Evolutionary conservation across 306 rosid genomes (phyloP), one percentile per base, ranked within the genome.

Genomic region (Cucurbita argyrosperma): DNA sequence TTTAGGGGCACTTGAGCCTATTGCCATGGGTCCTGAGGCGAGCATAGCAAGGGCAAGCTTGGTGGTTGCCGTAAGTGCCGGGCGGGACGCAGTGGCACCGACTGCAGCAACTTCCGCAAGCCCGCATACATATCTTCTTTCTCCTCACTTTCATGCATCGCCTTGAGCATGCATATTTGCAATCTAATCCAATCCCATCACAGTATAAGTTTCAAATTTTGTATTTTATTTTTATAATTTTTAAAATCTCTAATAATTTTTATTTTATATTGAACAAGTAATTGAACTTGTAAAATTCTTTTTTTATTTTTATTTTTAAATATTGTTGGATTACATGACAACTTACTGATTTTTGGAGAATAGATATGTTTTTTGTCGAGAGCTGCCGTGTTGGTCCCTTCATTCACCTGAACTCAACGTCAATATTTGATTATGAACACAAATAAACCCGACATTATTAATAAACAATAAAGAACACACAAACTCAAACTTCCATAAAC

Each of bases 71-170:
- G 46, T 79, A 83, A 35, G 88, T 83, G 4, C 92, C 92, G 0
- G 92, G 88, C 8, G 92, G 92, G 4, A 87, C 92, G 7, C 92
- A 87, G 62, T 83, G 83, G 75, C 92, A 87, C 46, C 76, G 72
- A 18, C 74, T 42, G 82, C 92, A 87, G 63, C 92, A 87, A 3
- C 82, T 13, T 26, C 78, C 82, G 74, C 92, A 87, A 6, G 92
- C 86, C 47, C 89, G 47, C 52, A 55, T 71, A 82, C 92, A 87
- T 49, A 78, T 77, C 76, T 83, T 87, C 82, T 56, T 83, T 57
- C 78, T 85, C 1, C 39, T 78, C 46, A 83, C 82, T 77, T 83
- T 81, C 18, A 76, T 87, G 79, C 92, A 87, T 54, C 92, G 78
- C 58, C 75, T 63, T 8, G 79, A 43, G 76, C 92, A 87, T 71